phyloP scores from a whole-genome alignment of 768 basidiomycete species.

The Leccinum subtestaceum region DNA sequence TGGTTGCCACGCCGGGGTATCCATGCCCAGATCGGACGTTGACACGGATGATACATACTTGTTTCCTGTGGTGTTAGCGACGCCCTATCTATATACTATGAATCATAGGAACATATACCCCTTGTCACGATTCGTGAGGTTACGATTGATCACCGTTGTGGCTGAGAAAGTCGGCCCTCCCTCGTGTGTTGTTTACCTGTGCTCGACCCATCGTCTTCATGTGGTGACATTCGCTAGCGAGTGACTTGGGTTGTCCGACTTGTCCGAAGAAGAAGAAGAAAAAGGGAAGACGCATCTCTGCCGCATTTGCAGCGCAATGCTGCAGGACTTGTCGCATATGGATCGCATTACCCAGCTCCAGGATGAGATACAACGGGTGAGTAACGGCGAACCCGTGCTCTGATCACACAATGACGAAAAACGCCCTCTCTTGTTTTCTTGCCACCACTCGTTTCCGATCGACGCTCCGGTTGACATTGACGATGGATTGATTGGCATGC shows the following conservation, averaged over 20 bases:
- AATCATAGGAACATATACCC: neutral
- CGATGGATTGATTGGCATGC: neutral
- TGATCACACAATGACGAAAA: neutral
- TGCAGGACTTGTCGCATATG: conserved; percentile 91
- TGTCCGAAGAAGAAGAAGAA: conserved; percentile 10
- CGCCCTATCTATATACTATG: neutral
- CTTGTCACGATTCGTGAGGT: neutral
- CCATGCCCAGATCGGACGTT: neutral
- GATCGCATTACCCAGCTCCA: conserved; percentile 95
- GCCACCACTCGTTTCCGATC: neutral
- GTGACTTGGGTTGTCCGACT: conserved; percentile 15
- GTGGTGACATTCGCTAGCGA: conserved; percentile 1
- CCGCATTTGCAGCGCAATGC: conserved; percentile 64
- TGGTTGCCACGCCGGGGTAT: neutral
- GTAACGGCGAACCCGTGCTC: conserved; percentile 12
- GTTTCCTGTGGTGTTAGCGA: neutral
- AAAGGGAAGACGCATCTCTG: conserved; percentile 6
- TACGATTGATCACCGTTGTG: neutral
- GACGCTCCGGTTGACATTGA: neutral
- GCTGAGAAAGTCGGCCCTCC: neutral
- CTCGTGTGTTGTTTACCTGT: neutral
- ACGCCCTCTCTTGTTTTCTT: neutral
- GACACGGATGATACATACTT: neutral
- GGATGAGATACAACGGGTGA: conserved; percentile 87
- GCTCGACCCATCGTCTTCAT: conserved; percentile 3